A percentile compares a stretch with the other conserved stretches of the same genome.
Conservation (phyloP, 306 rosid genomes). For the apple (Malus domestica) region DNA sequence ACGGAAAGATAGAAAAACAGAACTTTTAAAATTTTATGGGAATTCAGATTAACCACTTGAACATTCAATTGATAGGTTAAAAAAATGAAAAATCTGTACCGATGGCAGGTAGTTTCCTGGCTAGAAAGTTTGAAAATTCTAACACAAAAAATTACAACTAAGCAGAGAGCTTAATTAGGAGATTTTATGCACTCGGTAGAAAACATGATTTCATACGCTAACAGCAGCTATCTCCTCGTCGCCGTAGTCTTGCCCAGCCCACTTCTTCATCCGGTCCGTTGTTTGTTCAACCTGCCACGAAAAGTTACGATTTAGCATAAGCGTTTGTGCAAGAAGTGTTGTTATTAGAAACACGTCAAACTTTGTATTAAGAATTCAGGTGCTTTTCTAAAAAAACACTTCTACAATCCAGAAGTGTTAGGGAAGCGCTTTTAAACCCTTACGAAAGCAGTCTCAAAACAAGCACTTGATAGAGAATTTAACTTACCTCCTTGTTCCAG, state of each 20-base stretch:
- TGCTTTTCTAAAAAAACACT: background rate
- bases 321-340: no score
- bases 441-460: no score
- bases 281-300: conserved; percentile 39
- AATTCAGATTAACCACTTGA: background rate
- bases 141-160: background rate
- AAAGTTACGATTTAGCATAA: background rate
- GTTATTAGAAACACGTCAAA: background rate
- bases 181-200: background rate
- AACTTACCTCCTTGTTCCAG: conserved; percentile 52
- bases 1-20: background rate
- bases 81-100: no score
- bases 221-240: background rate
- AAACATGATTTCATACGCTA: conserved; percentile 4
- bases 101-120: background rate
- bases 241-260: conserved; percentile 41
- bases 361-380: background rate
- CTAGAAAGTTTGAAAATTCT: background rate
- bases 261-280: conserved; percentile 35
- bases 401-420: no score
- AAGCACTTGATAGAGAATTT: background rate
- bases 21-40: no score
- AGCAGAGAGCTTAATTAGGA: background rate
- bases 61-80: background rate
- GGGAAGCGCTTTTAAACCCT: background rate